Evolutionary conservation across 768 basidiomycete species (phyloP).

Genomic region (Boletellus emodensis): DNA sequence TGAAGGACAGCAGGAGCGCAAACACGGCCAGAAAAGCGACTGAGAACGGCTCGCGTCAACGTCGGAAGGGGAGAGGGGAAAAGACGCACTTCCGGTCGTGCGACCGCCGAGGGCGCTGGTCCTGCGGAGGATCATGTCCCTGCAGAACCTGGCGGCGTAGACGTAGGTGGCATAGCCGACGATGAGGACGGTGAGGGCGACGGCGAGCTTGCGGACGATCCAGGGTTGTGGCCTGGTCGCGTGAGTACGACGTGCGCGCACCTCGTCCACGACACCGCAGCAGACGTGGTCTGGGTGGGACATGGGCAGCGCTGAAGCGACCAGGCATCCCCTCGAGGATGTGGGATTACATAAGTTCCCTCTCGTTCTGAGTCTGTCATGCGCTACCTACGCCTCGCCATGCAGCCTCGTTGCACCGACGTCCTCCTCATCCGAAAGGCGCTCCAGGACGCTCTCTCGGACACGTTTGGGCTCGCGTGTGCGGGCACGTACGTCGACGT

Average conservation of each 20-base stretch:
- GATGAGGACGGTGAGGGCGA: slow-evolving; percentile 56
- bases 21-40: slow-evolving; percentile 68
- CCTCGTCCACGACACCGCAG: slow-evolving; percentile 55
- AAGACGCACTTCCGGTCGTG: slow-evolving; percentile 62
- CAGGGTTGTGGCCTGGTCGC: slow-evolving; percentile 60
- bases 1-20: slow-evolving; percentile 59
- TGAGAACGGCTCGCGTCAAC: slow-evolving; percentile 26
- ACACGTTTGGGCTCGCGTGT: slow-evolving; percentile 51
- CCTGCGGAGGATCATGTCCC: slow-evolving; percentile 59
- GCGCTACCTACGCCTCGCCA: slow-evolving; percentile 20
- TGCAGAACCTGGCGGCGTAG: slow-evolving; percentile 67
- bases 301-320: slow-evolving; percentile 13
- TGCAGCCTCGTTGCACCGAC: slow-evolving; percentile 32
- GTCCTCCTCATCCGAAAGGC: slow-evolving; percentile 47
- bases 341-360: slow-evolving; percentile 21
- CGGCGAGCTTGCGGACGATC: slow-evolving; percentile 66
- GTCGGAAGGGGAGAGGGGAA: background rate
- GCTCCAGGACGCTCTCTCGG: slow-evolving; percentile 51
- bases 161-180: slow-evolving; percentile 73
- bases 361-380: too few relatives aligned
- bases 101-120: slow-evolving; percentile 43
- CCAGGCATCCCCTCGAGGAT: slow-evolving; percentile 6
- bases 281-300: slow-evolving; percentile 18
- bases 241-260: slow-evolving; percentile 37
- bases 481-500: slow-evolving; percentile 56